Conservation (phyloP, 129 eudicot species). For the Rutidosis leptorrhynchoides region DNA sequence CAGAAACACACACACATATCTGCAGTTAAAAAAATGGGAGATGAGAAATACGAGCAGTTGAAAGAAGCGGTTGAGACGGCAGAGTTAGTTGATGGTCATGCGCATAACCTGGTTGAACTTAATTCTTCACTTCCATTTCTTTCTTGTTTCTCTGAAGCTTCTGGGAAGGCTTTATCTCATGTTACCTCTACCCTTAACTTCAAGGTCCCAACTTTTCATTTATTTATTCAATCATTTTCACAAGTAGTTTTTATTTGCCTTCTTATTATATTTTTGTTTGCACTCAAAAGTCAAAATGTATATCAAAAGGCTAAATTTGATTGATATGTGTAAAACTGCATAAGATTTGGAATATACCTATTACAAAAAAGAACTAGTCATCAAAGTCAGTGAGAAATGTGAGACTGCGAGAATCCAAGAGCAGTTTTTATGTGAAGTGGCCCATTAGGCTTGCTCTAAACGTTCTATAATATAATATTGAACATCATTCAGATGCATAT, state of each 20-base stretch:
- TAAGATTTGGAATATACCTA: not conserved
- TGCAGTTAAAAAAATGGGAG: too few relatives aligned
- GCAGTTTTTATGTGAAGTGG: not conserved
- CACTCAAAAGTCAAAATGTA: too few relatives aligned
- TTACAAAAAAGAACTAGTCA: not conserved
- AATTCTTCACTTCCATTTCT: slow-evolving; percentile 64
- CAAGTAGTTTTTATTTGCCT: not conserved
- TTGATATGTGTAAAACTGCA: too few relatives aligned
- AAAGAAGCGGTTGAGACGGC: slow-evolving; percentile 54
- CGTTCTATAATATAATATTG: too few relatives aligned
- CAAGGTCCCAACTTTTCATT: slow-evolving; percentile 43
- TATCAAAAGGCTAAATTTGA: too few relatives aligned
- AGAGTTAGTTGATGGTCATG: slow-evolving; percentile 85
- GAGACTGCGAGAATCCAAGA: too few relatives aligned
- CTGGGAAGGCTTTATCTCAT: slow-evolving; percentile 58
- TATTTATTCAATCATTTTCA: not conserved
- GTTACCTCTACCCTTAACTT: slow-evolving; percentile 68
- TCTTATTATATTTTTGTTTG: not conserved
- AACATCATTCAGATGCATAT: too few relatives aligned
- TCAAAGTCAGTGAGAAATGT: not conserved
- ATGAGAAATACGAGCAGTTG: slow-evolving; percentile 13
- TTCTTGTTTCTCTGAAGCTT: slow-evolving; percentile 76
- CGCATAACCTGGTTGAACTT: slow-evolving; percentile 71
- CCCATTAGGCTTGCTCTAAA: not conserved
- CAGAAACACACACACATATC: too few relatives aligned